Evolutionary conservation across 352 stramenopile genomes (phyloP).

Genomic region (Phytophthora foliorum): DNA sequence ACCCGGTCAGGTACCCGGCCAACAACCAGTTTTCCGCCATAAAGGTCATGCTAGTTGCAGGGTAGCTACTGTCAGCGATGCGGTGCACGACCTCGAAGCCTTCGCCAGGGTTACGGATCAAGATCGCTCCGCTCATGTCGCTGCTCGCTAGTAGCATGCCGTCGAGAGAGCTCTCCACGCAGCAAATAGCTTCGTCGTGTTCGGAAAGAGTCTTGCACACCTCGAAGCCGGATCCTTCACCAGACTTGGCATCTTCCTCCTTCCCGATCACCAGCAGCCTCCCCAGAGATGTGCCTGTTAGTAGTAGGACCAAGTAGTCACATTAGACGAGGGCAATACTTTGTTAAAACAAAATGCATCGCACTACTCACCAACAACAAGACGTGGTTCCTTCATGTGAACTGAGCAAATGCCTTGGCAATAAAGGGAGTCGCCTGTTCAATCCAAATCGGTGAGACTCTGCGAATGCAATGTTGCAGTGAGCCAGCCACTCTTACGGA

Average conservation of each 20-base stretch:
- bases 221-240: slow-evolving; percentile 60
- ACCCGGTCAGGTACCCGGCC: slow-evolving; percentile 65
- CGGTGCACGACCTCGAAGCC: slow-evolving; percentile 74
- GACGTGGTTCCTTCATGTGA: slow-evolving; percentile 50
- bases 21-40: slow-evolving; percentile 65
- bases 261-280: slow-evolving; percentile 69
- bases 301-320: background rate
- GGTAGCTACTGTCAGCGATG: slow-evolving; percentile 54
- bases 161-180: slow-evolving; percentile 56
- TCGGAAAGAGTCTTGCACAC: slow-evolving; percentile 66
- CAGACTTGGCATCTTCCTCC: slow-evolving; percentile 60
- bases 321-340: no score
- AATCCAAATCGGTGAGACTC: slow-evolving; percentile 1
- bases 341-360: no score
- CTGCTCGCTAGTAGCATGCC: slow-evolving; percentile 59
- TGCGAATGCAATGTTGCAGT: background rate
- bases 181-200: slow-evolving; percentile 67
- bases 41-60: slow-evolving; percentile 65
- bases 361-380: slow-evolving; percentile 59
- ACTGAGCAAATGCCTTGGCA: slow-evolving; percentile 72
- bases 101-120: slow-evolving; percentile 62
- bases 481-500: background rate
- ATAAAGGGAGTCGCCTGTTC: slow-evolving; percentile 55
- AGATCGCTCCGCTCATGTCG: slow-evolving; percentile 67
- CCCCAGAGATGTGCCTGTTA: slow-evolving; percentile 67